phyloP scores from a whole-genome alignment of 176 grass and related monocot genomes.

The Paspalum vaginatum region DNA sequence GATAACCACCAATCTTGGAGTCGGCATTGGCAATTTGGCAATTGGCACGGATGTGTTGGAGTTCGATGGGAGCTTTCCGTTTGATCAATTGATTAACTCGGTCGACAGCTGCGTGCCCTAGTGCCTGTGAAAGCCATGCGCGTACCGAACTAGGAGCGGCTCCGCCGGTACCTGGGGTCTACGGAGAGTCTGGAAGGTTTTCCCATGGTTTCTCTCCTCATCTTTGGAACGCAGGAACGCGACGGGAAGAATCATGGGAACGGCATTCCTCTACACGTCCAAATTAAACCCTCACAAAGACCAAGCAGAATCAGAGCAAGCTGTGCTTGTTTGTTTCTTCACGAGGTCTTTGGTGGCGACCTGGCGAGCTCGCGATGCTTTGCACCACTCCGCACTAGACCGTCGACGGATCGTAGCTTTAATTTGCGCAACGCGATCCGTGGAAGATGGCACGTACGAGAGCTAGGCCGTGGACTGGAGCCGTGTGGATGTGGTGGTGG shows the following conservation, averaged over 20 bases:
- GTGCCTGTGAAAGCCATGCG: slow-evolving; percentile 32
- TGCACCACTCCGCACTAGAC: no score
- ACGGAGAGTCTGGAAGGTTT: no score
- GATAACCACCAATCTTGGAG: not conserved
- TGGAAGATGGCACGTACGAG: not conserved
- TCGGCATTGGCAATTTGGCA: not conserved
- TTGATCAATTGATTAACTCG: not conserved
- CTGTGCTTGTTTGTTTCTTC: no score
- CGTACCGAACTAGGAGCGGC: slow-evolving; percentile 18
- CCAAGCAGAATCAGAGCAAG: no score
- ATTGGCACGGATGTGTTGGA: not conserved
- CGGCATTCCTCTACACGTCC: no score
- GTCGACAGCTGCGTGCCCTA: not conserved
- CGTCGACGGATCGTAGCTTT: not conserved
- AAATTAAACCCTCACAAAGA: no score
- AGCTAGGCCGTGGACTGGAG: not conserved
- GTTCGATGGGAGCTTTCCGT: not conserved
- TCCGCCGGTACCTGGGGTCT: no score
- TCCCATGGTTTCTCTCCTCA: no score
- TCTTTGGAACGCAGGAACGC: no score
- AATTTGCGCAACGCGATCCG: not conserved
- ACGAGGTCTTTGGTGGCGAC: no score
- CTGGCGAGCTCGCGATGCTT: no score
- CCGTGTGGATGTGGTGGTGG: not conserved
- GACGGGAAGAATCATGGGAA: no score